Conservation (phyloP, 1,284 basidiomycete genomes). For the Agaricales sp. region DNA sequence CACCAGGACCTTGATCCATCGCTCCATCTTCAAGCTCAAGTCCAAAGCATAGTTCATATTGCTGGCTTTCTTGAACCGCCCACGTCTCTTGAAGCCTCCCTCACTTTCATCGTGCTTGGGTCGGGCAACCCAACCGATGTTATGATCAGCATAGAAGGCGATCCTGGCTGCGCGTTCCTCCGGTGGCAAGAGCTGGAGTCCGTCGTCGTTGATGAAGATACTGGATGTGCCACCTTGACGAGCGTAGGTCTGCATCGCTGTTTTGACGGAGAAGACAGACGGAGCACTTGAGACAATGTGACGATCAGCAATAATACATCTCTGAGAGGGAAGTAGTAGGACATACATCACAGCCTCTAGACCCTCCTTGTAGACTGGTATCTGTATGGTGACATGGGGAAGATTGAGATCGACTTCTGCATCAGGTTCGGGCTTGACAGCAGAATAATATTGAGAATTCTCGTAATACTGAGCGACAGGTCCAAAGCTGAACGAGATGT, state of each 20-base stretch:
- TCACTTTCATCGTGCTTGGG: slow-evolving; percentile 48
- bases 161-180: slow-evolving; percentile 55
- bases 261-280: slow-evolving; percentile 76
- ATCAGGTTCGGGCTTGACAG: slow-evolving; percentile 49
- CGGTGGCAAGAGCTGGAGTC: slow-evolving; percentile 52
- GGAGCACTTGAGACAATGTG: slow-evolving; percentile 35
- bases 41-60: slow-evolving; percentile 81
- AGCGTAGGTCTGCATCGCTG: slow-evolving; percentile 82
- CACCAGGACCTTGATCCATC: slow-evolving; percentile 48
- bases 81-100: slow-evolving; percentile 68
- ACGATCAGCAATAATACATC: no score
- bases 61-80: slow-evolving; percentile 83
- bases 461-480: slow-evolving; percentile 70
- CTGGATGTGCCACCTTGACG: slow-evolving; percentile 72
- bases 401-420: slow-evolving; percentile 54
- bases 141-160: slow-evolving; percentile 75
- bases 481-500: slow-evolving; percentile 32
- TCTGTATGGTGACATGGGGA: slow-evolving; percentile 71
- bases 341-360: slow-evolving; percentile 50
- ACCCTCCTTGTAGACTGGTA: slow-evolving; percentile 79
- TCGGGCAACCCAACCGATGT: slow-evolving; percentile 74
- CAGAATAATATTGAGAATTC: slow-evolving; percentile 69
- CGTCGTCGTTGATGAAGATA: slow-evolving; percentile 77
- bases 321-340: not conserved
- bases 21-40: slow-evolving; percentile 67